Percentiles rank a stretch among this genome's conserved stretches.
These are phyloP conservation scores for Stagonosporopsis cucurbitacearum DNA, from an alignment of 2,329 filamentous ascomycete genomes.

Conservation along the genomic window DNA sequence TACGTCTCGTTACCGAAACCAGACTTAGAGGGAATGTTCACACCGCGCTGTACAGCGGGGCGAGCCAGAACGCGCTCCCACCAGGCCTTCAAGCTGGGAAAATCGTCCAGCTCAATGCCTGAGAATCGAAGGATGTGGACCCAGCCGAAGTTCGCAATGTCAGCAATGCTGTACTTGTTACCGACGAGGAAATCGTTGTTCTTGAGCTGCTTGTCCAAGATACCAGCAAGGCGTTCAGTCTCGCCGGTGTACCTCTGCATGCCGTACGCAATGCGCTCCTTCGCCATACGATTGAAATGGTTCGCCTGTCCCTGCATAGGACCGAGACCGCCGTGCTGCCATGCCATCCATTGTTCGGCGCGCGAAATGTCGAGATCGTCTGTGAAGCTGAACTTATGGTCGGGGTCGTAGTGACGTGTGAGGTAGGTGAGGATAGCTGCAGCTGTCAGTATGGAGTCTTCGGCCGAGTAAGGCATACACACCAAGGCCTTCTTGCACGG, in stretches of 20 bases:
- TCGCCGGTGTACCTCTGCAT: conserved; percentile 57
- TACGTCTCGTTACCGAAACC: conserved; percentile 52
- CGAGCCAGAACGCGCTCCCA: conserved; percentile 52
- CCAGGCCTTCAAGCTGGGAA: conserved; percentile 55
- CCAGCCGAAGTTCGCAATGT: conserved; percentile 56
- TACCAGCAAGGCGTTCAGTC: conserved; percentile 55
- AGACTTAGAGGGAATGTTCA: conserved; percentile 47
- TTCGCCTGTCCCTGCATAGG: conserved; percentile 54
- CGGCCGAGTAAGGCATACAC: conserved; percentile 6
- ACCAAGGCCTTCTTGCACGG: conserved; percentile 56
- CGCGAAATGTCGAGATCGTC: conserved; percentile 55
- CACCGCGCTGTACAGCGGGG: conserved; percentile 52
- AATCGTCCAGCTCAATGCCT: conserved; percentile 51
- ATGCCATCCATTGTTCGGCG: conserved; percentile 68
- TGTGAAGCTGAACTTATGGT: conserved; percentile 55
- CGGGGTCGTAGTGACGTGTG: conserved; percentile 55
- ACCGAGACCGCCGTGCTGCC: conserved; percentile 57
- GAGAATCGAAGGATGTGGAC: conserved; percentile 51
- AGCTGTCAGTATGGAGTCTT: conserved; percentile 8
- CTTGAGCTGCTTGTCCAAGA: conserved; percentile 53
- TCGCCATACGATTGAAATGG: conserved; percentile 52
- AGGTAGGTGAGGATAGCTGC: conserved; percentile 54
- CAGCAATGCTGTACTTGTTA: conserved; percentile 55
- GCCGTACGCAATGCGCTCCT: conserved; percentile 53
- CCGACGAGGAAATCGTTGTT: conserved; percentile 54